These are phyloP conservation scores for Secale cereale DNA, from an alignment of 176 grass and related monocot species.

Conservation along the genomic window DNA sequence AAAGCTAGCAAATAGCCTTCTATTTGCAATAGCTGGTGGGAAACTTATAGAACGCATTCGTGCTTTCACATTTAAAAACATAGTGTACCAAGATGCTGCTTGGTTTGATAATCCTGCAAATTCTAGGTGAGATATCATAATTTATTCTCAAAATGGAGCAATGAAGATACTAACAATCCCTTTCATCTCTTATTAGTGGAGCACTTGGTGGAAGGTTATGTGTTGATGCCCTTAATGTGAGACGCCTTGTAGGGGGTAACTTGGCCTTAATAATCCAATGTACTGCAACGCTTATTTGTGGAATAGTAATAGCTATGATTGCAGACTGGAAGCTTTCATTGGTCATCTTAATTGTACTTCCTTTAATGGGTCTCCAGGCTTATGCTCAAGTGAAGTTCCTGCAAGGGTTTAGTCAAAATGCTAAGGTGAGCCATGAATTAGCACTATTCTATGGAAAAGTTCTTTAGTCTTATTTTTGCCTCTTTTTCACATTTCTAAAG, in stretches of 20 bases:
- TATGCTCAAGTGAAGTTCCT: conserved; percentile 43
- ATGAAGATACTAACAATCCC: conserved; percentile 14
- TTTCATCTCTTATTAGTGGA: conserved; percentile 13
- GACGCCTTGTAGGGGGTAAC: conserved; percentile 40
- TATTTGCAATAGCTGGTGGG: conserved; percentile 72
- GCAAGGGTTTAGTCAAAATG: conserved; percentile 37
- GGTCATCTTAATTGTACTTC: conserved; percentile 38
- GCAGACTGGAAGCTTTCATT: conserved; percentile 63
- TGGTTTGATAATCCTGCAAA: conserved; percentile 79
- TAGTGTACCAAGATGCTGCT: conserved; percentile 63
- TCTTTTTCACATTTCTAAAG: background rate
- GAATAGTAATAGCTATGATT: conserved; percentile 52
- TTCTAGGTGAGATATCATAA: conserved; percentile 44
- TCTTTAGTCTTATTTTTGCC: background rate
- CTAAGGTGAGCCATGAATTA: conserved; percentile 33
- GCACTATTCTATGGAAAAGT: background rate
- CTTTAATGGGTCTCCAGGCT: conserved; percentile 22
- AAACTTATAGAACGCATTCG: conserved; percentile 73
- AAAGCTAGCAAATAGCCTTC: conserved; percentile 20
- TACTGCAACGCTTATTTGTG: conserved; percentile 32
- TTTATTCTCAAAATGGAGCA: conserved; percentile 28
- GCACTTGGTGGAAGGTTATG: conserved; percentile 13
- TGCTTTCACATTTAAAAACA: conserved; percentile 51
- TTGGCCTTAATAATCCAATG: conserved; percentile 51
- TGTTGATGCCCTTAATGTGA: conserved; percentile 12